Conservation (phyloP, 2,329 filamentous ascomycete genomes). For the Tolypocladium sp. region DNA sequence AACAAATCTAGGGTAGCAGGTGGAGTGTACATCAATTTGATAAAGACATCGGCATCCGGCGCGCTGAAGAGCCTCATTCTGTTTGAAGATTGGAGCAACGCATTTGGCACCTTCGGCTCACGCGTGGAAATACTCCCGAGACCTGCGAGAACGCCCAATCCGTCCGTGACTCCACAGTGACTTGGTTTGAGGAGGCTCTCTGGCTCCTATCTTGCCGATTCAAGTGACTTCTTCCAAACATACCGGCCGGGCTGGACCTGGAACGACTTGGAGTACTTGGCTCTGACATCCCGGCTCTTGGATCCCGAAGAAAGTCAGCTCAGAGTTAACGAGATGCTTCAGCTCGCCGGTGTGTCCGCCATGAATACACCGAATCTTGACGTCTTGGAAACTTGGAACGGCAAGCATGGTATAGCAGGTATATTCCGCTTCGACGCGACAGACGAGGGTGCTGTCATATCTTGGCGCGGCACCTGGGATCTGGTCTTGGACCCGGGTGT, state of each 20-base stretch:
- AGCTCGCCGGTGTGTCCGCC: neutral
- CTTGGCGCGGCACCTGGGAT: neutral
- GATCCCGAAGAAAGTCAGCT: neutral
- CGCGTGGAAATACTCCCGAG: neutral
- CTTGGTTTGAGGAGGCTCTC: neutral
- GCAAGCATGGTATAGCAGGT: neutral
- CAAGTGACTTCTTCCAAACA: neutral
- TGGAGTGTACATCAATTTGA: neutral
- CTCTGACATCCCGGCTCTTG: neutral
- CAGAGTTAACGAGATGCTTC: neutral
- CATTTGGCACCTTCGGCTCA: neutral
- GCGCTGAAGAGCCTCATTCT: neutral
- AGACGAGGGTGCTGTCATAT: neutral
- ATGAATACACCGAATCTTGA: neutral
- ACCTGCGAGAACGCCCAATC: neutral
- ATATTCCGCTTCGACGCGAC: neutral
- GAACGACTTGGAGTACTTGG: neutral
- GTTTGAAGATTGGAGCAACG: neutral
- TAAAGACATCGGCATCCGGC: neutral
- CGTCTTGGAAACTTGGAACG: neutral
- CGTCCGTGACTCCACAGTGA: neutral
- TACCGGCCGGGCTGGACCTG: neutral
- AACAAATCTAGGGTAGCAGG: neutral
- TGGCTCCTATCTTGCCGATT: neutral
- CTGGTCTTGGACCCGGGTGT: neutral